Conservation (phyloP, 2,329 filamentous ascomycete species). For the Fonsecaea multimorphosa region DNA sequence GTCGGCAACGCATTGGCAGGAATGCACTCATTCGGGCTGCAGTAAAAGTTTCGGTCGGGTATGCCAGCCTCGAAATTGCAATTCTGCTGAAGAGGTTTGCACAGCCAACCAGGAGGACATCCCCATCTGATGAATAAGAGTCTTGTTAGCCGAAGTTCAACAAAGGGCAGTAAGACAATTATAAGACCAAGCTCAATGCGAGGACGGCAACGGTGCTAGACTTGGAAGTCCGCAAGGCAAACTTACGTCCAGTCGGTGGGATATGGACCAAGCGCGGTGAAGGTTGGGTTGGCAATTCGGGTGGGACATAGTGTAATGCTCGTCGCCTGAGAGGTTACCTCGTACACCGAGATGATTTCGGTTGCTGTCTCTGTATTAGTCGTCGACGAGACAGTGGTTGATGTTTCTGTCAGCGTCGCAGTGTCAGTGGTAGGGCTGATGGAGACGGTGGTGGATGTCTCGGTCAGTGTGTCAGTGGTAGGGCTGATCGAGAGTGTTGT, state of each 20-base stretch:
- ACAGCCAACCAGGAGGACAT: conserved; percentile 53
- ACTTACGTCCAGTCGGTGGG: conserved; percentile 42
- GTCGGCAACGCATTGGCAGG: conserved; percentile 41
- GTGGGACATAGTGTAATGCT: conserved; percentile 42
- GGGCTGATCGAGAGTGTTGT: conserved; percentile 2
- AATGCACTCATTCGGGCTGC: conserved; percentile 50
- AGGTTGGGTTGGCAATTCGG: conserved; percentile 43
- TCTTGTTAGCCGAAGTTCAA: background rate
- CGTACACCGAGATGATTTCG: conserved; percentile 25
- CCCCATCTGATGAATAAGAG: conserved; percentile 50
- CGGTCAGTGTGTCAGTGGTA: conserved; percentile 13
- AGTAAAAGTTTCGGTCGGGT: conserved; percentile 49
- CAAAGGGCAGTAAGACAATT: background rate
- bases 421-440: conserved; percentile 16
- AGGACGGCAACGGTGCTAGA: background rate
- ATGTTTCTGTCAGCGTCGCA: conserved; percentile 13
- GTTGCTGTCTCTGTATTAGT: conserved; percentile 22
- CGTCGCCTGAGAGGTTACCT: conserved; percentile 25
- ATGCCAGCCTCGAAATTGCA: conserved; percentile 51
- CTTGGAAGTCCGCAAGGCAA: background rate
- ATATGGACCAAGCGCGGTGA: conserved; percentile 40
- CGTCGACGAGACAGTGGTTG: conserved; percentile 8
- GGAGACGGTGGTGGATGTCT: conserved; percentile 6
- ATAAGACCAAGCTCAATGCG: too few relatives aligned
- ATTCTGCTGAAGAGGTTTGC: conserved; percentile 46